Evolutionary conservation across 345 rosid genomes (phyloP).

Genomic region (Viola odorata): DNA sequence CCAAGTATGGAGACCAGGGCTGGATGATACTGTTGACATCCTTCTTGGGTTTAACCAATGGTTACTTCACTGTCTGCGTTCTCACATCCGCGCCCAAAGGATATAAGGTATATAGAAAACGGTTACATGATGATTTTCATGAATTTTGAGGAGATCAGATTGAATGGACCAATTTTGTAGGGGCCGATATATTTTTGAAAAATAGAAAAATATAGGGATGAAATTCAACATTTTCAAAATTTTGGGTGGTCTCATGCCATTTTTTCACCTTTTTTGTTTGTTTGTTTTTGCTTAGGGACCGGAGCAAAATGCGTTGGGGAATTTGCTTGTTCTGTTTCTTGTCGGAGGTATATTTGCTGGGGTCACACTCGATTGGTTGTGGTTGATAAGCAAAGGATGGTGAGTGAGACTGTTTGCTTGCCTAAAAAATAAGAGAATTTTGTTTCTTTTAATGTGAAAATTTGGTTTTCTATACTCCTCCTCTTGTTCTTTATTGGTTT

Average conservation of each 20-base stretch:
- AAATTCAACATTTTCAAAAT: no score
- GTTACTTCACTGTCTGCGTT: slow-evolving; percentile 70
- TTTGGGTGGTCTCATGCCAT: no score
- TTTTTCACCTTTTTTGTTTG: background rate
- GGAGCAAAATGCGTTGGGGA: slow-evolving; percentile 66
- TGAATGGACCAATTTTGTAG: no score
- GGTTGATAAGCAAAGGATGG: slow-evolving; percentile 66
- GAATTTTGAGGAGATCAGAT: background rate
- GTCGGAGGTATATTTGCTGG: slow-evolving; percentile 52
- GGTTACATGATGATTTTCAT: background rate
- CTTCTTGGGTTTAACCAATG: slow-evolving; percentile 66
- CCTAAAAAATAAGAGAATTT: background rate
- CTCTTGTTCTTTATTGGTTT: no score
- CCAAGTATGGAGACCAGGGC: slow-evolving; percentile 73
- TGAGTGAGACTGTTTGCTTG: background rate
- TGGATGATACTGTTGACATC: slow-evolving; percentile 79
- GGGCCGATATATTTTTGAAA: no score
- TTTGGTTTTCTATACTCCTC: background rate
- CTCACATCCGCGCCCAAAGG: slow-evolving; percentile 77
- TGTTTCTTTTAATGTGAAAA: background rate
- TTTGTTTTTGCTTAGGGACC: slow-evolving; percentile 39
- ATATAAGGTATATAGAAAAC: slow-evolving; percentile 43
- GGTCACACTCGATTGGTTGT: slow-evolving; percentile 52
- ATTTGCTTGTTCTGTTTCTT: slow-evolving; percentile 53
- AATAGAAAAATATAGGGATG: no score